These are phyloP conservation scores for Linnemannia elongata DNA, from an alignment of 192 early-diverging fungal species.

Conservation along the genomic window DNA sequence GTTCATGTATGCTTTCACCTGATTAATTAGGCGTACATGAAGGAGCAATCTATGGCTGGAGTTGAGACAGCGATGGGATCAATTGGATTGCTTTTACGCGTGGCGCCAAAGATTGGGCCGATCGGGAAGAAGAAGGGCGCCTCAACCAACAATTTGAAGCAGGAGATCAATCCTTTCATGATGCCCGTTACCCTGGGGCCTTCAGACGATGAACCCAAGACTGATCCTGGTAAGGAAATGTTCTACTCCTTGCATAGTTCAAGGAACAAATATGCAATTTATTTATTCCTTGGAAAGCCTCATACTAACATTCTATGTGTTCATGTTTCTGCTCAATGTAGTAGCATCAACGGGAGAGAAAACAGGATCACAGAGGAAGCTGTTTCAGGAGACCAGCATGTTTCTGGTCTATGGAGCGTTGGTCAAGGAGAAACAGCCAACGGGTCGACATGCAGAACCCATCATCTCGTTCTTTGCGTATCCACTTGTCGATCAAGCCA, in stretches of 20 bases:
- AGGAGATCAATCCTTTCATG: slow-evolving; percentile 48
- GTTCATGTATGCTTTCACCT: too few species aligned
- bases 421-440: neutral
- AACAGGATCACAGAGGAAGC: neutral
- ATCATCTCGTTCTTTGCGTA: slow-evolving; percentile 33
- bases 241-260: neutral
- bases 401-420: slow-evolving; percentile 42
- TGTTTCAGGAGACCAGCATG: slow-evolving; percentile 31
- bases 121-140: slow-evolving; percentile 17
- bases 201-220: neutral
- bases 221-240: neutral
- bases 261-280: too few species aligned
- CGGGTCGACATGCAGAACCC: slow-evolving; percentile 1
- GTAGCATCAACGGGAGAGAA: neutral
- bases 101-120: slow-evolving; percentile 10
- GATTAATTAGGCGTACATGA: slow-evolving; percentile 28
- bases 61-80: slow-evolving; percentile 17
- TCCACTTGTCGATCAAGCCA: slow-evolving; percentile 28
- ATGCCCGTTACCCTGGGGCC: neutral
- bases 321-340: too few species aligned
- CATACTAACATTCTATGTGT: too few species aligned
- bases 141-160: neutral
- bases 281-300: too few species aligned
- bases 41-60: neutral
- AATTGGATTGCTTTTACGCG: slow-evolving; percentile 26